A percentile compares a stretch with the other conserved stretches of the same genome.
Conservation (phyloP, 805 yeast species). For the Myxozyma monticola region DNA sequence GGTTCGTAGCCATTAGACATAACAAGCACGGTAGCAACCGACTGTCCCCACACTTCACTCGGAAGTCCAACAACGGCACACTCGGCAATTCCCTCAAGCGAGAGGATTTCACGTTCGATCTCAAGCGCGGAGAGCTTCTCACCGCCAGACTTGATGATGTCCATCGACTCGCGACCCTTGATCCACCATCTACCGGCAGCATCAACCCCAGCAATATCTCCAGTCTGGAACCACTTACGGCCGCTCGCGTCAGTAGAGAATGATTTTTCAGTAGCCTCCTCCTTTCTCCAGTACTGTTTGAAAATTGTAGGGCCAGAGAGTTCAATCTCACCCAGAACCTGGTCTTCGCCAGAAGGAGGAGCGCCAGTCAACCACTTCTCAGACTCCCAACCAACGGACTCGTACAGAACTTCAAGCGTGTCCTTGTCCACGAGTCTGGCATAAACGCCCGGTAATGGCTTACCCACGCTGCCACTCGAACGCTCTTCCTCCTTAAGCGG, state of each 20-base stretch:
- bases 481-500: conserved; percentile 34
- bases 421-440: conserved; percentile 38
- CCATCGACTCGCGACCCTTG: conserved; percentile 42
- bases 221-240: conserved; percentile 54
- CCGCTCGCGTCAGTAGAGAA: conserved; percentile 43
- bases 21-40: conserved; percentile 37
- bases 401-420: conserved; percentile 25
- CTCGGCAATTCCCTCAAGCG: conserved; percentile 35
- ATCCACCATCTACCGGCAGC: conserved; percentile 50
- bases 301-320: conserved; percentile 59
- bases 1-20: conserved; percentile 25
- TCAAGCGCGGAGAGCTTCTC: conserved; percentile 41
- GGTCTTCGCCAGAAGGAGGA: conserved; percentile 23
- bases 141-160: conserved; percentile 41
- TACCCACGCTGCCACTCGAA: conserved; percentile 37
- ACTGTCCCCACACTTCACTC: conserved; percentile 39
- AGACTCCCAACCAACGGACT: conserved; percentile 29
- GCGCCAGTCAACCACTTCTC: conserved; percentile 22
- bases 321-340: conserved; percentile 50
- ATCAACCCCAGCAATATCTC: conserved; percentile 55
- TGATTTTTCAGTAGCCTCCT: conserved; percentile 49
- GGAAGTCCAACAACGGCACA: conserved; percentile 40
- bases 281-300: conserved; percentile 50
- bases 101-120: conserved; percentile 40
- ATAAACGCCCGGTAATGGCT: conserved; percentile 38